phyloP scores from a whole-genome alignment of 148 eudicot species.

The Gaultheria prostrata region DNA sequence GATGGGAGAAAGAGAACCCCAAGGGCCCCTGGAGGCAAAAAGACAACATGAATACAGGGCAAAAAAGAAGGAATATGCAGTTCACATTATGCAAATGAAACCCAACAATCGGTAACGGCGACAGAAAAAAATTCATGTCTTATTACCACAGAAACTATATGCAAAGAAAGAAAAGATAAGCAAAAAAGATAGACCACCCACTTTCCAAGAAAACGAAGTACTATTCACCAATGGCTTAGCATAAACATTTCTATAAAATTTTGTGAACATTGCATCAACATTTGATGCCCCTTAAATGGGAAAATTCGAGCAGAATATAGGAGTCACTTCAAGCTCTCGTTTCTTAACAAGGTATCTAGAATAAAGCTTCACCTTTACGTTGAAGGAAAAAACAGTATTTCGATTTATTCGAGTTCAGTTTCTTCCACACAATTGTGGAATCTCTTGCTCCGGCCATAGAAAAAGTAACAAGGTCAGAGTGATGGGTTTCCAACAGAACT shows the following conservation, averaged over 20 bases:
- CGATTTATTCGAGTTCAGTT: neutral
- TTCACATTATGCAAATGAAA: neutral
- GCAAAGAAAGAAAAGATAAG: neutral
- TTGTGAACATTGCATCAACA: neutral
- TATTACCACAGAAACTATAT: neutral
- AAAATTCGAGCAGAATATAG: neutral
- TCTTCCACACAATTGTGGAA: neutral
- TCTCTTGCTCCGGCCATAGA: neutral
- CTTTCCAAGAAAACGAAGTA: neutral
- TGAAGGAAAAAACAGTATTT: neutral
- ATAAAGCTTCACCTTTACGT: neutral
- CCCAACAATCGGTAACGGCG: neutral
- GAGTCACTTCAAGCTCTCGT: neutral
- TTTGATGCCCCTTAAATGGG: neutral
- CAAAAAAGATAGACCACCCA: neutral
- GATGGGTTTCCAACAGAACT: neutral
- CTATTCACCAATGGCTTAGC: neutral
- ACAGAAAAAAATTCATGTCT: neutral
- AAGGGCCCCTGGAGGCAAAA: constrained; percentile 69
- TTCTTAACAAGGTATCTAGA: neutral
- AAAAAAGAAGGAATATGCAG: neutral
- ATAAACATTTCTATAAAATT: neutral
- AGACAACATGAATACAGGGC: neutral
- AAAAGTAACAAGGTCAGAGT: neutral
- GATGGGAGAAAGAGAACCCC: constrained; percentile 90